phyloP scores from a whole-genome alignment of 2,329 filamentous ascomycete genomes.

The Shiraia sp. region DNA sequence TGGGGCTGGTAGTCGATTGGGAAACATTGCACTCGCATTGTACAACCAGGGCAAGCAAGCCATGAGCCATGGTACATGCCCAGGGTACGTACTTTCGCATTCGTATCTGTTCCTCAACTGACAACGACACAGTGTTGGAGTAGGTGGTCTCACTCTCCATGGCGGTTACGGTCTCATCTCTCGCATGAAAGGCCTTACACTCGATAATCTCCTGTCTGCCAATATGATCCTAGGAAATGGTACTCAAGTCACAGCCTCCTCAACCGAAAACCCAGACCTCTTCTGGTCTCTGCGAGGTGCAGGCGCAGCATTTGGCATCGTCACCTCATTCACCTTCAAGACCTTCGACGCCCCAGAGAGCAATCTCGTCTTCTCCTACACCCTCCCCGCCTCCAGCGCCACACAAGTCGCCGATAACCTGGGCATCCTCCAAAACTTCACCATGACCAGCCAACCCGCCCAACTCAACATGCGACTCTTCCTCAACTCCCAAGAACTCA shows the following conservation, averaged over 20 bases:
- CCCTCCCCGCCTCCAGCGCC: conserved; percentile 16
- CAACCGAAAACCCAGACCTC: conserved; percentile 41
- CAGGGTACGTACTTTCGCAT: conserved; percentile 45
- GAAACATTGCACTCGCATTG: conserved; percentile 34
- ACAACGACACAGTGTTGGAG: conserved; percentile 25
- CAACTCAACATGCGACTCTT: conserved; percentile 35
- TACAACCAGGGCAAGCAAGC: conserved; percentile 42
- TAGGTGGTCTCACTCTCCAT: conserved; percentile 30
- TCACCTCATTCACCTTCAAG: conserved; percentile 41
- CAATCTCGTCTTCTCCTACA: conserved; percentile 32
- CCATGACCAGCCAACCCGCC: conserved; percentile 21
- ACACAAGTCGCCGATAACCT: conserved; percentile 18
- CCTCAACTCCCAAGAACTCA: conserved; percentile 20
- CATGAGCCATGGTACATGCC: conserved; percentile 56
- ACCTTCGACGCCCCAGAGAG: conserved; percentile 28
- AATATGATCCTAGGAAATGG: conserved; percentile 42
- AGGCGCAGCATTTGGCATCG: conserved; percentile 46
- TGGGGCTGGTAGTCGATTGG: conserved; percentile 53
- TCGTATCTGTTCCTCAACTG: background rate
- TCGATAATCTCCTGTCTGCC: conserved; percentile 28
- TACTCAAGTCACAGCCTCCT: conserved; percentile 40
- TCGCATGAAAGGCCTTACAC: conserved; percentile 26
- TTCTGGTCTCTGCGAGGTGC: conserved; percentile 48
- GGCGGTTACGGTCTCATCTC: conserved; percentile 36
- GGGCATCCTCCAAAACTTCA: conserved; percentile 28